These are phyloP conservation scores for Trichoderma koningii DNA, from an alignment of 2,329 filamentous ascomycete species.

Conservation along the genomic window DNA sequence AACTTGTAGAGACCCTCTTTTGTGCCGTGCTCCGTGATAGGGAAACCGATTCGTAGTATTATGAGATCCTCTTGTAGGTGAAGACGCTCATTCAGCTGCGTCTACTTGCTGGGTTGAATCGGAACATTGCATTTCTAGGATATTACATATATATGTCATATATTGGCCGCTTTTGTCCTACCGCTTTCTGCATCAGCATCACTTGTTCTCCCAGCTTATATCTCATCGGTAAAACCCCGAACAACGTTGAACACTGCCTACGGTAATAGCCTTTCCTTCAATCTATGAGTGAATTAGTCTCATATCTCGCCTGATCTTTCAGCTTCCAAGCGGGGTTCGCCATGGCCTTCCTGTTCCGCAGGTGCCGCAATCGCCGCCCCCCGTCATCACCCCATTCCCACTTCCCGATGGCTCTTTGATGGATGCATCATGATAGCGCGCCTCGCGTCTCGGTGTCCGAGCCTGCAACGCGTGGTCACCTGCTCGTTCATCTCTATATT, in stretches of 20 bases:
- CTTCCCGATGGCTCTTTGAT: neutral
- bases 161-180: no score
- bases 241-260: no score
- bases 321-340: neutral
- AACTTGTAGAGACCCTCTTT: neutral
- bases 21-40: neutral
- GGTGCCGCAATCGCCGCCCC: conserved; percentile 5
- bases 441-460: conserved; percentile 22
- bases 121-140: no score
- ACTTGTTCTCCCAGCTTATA: no score
- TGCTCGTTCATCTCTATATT: neutral
- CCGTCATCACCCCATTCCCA: neutral
- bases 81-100: no score
- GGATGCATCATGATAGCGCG: conserved; percentile 11
- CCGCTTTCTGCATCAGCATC: no score
- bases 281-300: neutral
- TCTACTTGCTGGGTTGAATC: no score
- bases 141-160: no score
- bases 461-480: conserved; percentile 24
- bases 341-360: neutral
- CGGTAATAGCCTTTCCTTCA: neutral
- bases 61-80: no score
- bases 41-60: no score
- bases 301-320: neutral
- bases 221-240: no score